Conservation (phyloP, 306 rosid genomes). For the Gleditsia sinensis region DNA sequence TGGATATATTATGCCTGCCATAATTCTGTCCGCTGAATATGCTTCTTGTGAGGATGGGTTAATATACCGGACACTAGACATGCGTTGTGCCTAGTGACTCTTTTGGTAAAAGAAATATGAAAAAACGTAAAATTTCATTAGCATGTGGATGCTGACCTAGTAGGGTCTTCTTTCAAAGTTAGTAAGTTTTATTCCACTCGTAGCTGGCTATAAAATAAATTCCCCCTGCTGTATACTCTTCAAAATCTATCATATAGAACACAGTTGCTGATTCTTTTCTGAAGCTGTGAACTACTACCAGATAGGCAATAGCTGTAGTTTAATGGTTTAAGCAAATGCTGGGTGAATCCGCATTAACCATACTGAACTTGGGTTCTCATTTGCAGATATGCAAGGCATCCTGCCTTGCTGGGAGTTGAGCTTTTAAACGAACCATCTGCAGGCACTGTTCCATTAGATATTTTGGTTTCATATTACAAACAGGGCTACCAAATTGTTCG, state of each 20-base stretch:
- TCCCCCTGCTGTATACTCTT: neutral
- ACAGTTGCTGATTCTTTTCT: neutral
- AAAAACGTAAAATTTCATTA: neutral
- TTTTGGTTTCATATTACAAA: conserved; percentile 65
- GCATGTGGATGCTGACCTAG: neutral
- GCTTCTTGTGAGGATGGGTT: neutral
- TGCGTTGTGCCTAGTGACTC: neutral
- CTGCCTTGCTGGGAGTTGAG: conserved; percentile 86
- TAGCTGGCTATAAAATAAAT: neutral
- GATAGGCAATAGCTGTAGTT: neutral
- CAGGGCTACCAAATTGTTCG: conserved; percentile 83
- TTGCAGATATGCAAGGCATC: conserved; percentile 73
- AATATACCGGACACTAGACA: neutral
- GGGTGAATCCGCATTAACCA: neutral
- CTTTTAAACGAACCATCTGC: conserved; percentile 90
- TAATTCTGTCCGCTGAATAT: conserved; percentile 1
- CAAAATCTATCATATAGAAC: conserved; percentile 21
- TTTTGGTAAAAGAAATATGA: neutral
- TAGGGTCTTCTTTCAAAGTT: neutral
- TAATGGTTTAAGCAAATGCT: conserved; percentile 17
- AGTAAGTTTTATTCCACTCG: neutral
- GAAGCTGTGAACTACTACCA: neutral
- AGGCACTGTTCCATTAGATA: conserved; percentile 64
- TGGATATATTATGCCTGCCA: neutral
- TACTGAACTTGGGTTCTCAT: conserved; percentile 24